phyloP scores from a whole-genome alignment of 495 filamentous ascomycete species.

The Aspergillus olivimuriae region DNA sequence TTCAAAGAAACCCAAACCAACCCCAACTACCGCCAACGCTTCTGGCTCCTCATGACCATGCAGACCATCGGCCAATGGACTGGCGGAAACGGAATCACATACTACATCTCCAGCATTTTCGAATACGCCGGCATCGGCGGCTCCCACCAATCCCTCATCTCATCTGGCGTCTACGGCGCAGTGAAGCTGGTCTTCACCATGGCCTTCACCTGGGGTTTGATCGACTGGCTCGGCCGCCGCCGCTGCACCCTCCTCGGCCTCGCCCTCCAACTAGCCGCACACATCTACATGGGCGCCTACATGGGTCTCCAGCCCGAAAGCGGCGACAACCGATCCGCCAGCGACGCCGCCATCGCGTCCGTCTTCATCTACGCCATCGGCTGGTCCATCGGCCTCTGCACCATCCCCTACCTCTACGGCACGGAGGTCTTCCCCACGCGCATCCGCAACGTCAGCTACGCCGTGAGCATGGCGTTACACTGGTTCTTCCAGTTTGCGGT shows the following conservation, averaged over 20 bases:
- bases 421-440: constrained; percentile 43
- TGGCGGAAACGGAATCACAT: constrained; percentile 44
- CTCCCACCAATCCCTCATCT: constrained; percentile 25
- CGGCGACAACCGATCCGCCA: constrained; percentile 28
- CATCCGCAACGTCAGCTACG: constrained; percentile 39
- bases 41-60: constrained; percentile 40
- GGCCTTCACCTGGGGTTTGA: constrained; percentile 41
- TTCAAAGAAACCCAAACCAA: constrained; percentile 37
- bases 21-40: constrained; percentile 39
- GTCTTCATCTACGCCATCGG: constrained; percentile 43
- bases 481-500: constrained; percentile 48
- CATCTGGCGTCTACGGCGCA: constrained; percentile 39
- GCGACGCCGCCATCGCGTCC: constrained; percentile 39
- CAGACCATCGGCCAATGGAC: constrained; percentile 43
- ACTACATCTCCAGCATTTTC: constrained; percentile 40
- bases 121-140: constrained; percentile 32
- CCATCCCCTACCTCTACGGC: constrained; percentile 42
- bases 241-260: constrained; percentile 32
- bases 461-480: constrained; percentile 37
- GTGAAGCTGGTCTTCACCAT: constrained; percentile 43
- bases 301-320: constrained; percentile 35
- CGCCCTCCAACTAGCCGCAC: constrained; percentile 31
- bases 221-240: constrained; percentile 39
- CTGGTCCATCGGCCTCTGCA: constrained; percentile 47
- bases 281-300: constrained; percentile 39